Evolutionary conservation across 177 flowering plant genomes (phyloP).

Genomic region (Vitis hybrid): DNA sequence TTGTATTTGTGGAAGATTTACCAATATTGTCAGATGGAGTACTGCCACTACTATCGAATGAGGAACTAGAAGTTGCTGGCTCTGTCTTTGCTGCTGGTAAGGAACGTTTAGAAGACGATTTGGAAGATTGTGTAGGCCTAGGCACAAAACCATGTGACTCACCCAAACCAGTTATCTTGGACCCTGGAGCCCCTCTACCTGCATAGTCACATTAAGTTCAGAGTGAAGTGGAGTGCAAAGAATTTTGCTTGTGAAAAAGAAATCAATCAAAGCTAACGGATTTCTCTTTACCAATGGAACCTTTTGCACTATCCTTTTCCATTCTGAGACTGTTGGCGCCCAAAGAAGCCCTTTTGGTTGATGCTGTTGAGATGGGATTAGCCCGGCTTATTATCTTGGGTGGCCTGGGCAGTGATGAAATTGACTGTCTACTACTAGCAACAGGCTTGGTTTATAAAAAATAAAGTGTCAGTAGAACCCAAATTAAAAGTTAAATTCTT

Average conservation of each 20-base stretch:
- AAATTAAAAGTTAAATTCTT: not conserved
- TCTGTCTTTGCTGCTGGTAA: constrained; percentile 29
- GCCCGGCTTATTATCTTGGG: constrained; percentile 40
- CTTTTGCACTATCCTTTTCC: constrained; percentile 35
- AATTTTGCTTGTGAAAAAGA: not conserved
- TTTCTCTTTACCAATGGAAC: constrained; percentile 28
- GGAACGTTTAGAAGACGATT: constrained; percentile 36
- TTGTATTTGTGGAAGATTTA: constrained; percentile 32
- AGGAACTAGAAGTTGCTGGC: constrained; percentile 39
- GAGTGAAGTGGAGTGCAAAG: not conserved
- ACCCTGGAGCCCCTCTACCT: constrained; percentile 30
- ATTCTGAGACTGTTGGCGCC: constrained; percentile 34
- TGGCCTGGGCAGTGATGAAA: constrained; percentile 40
- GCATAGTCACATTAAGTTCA: constrained; percentile 16
- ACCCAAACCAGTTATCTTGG: constrained; percentile 30
- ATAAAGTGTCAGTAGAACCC: not conserved
- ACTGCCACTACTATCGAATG: constrained; percentile 43
- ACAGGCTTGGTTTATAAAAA: constrained; percentile 19
- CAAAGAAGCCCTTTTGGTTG: constrained; percentile 55
- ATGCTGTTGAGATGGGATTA: constrained; percentile 31
- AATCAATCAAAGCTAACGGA: not conserved
- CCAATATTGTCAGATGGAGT: constrained; percentile 32
- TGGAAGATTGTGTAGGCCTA: constrained; percentile 36
- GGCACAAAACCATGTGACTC: constrained; percentile 31
- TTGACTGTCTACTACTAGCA: constrained; percentile 29